A percentile compares a stretch with the other conserved stretches of the same genome.
Conservation (phyloP, 2,329 filamentous ascomycete species). For the Aspergillus fijiensis region DNA sequence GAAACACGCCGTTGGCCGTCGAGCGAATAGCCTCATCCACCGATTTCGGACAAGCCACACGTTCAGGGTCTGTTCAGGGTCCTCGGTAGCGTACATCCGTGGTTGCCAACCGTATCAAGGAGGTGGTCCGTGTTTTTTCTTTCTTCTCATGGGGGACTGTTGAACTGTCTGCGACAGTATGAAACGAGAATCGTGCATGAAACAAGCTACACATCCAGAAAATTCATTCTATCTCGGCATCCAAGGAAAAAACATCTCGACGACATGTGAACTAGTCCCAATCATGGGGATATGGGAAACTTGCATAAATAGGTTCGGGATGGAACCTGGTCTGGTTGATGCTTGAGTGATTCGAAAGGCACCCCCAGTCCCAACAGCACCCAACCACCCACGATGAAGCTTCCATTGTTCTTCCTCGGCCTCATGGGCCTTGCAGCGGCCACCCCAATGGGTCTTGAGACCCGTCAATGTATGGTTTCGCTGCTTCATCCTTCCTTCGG, state of each 20-base stretch:
- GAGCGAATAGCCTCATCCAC: background rate
- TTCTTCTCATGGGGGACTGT: background rate
- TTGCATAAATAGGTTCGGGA: background rate
- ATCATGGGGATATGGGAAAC: background rate
- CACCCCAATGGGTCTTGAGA: slow-evolving; percentile 11
- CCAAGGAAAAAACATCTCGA: background rate
- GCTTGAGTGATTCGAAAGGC: background rate
- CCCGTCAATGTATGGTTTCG: slow-evolving; percentile 10
- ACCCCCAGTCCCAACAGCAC: background rate
- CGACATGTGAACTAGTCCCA: background rate
- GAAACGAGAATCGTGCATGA: background rate
- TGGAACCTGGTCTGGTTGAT: background rate
- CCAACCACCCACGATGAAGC: background rate
- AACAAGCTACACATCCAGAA: background rate
- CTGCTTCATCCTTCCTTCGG: no score
- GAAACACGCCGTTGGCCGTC: slow-evolving; percentile 5
- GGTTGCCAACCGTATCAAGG: background rate
- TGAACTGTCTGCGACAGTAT: background rate
- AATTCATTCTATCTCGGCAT: background rate
- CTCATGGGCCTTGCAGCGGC: slow-evolving; percentile 11
- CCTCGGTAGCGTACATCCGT: background rate
- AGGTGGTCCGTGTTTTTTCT: background rate
- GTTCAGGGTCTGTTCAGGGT: background rate
- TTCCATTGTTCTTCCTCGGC: slow-evolving; percentile 1
- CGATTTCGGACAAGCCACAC: background rate